Percentiles rank a stretch among this genome's conserved stretches.
Conservation (phyloP, 2,329 filamentous ascomycete species). For the Dactylellina parvicollis region DNA sequence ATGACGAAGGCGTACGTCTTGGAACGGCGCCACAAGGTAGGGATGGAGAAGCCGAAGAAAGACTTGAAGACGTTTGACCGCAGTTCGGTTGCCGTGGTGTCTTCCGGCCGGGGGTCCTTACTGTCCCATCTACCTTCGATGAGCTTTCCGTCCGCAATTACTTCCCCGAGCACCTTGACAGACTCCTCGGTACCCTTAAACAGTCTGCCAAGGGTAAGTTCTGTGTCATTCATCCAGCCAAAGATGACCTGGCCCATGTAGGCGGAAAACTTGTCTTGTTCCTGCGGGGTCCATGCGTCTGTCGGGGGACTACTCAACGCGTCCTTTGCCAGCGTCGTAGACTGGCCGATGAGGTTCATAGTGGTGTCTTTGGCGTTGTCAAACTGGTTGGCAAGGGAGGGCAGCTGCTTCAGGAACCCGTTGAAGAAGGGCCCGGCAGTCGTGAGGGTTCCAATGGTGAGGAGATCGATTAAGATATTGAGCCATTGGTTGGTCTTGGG, state of each 20-base stretch:
- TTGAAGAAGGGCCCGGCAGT: conserved; percentile 59
- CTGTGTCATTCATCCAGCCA: conserved; percentile 57
- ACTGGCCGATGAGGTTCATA: conserved; percentile 57
- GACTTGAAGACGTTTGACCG: conserved; percentile 55
- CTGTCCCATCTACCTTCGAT: conserved; percentile 52
- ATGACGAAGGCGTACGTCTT: conserved; percentile 59
- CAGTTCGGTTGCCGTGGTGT: conserved; percentile 13
- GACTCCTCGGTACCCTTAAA: conserved; percentile 57
- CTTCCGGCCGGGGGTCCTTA: neutral
- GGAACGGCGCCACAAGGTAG: conserved; percentile 59
- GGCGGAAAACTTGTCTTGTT: conserved; percentile 58
- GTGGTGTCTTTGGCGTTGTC: conserved; percentile 58
- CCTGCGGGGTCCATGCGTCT: conserved; percentile 57
- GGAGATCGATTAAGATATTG: conserved; percentile 58
- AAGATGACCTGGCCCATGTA: conserved; percentile 59
- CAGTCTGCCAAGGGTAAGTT: conserved; percentile 47
- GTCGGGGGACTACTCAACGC: conserved; percentile 35
- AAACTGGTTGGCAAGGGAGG: conserved; percentile 53
- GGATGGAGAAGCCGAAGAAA: conserved; percentile 60
- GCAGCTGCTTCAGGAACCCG: conserved; percentile 55
- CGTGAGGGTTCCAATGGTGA: conserved; percentile 58
- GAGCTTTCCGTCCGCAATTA: conserved; percentile 59
- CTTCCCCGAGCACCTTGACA: conserved; percentile 56
- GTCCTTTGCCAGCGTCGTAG: conserved; percentile 59
- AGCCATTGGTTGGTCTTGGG: conserved; percentile 57